Conservation (phyloP, 176 grass and related monocot genomes). For the Ensete glaucum region DNA sequence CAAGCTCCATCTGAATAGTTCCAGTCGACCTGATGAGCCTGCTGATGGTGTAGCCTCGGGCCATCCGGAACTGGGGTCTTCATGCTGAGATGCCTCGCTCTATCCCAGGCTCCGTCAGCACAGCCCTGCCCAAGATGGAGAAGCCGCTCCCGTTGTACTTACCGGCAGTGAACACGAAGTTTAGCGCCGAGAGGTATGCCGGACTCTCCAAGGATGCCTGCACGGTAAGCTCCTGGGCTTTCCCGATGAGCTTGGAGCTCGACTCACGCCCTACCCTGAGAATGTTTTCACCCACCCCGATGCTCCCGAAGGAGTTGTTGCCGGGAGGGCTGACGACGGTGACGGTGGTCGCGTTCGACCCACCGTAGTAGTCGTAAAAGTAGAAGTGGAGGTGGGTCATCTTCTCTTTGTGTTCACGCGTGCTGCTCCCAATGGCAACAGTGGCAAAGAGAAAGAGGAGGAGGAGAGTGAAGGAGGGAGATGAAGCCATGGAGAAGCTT, state of each 20-base stretch:
- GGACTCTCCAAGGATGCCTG: conserved; percentile 9
- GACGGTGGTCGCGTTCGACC: conserved; percentile 12
- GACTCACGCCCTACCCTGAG: conserved; percentile 24
- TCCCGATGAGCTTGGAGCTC: conserved; percentile 22
- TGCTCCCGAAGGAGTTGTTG: conserved; percentile 12
- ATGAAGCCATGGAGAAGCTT: background rate
- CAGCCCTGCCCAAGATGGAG: conserved; percentile 20
- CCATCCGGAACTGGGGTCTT: conserved; percentile 31
- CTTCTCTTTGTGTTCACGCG: background rate
- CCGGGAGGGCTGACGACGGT: background rate
- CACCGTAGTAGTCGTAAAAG: conserved; percentile 22
- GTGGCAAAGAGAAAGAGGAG: background rate
- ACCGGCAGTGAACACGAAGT: conserved; percentile 13
- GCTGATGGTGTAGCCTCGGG: conserved; percentile 2
- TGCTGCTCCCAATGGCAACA: background rate
- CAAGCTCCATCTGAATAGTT: background rate
- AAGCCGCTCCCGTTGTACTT: conserved; percentile 34
- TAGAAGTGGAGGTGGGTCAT: conserved; percentile 18
- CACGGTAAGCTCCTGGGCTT: conserved; percentile 28
- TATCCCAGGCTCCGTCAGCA: conserved; percentile 9
- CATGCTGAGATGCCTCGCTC: conserved; percentile 34
- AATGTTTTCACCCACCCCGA: conserved; percentile 5
- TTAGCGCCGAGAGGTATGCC: conserved; percentile 21
- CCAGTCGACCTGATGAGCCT: background rate
- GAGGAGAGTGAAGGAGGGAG: background rate